Evolutionary conservation across 305 asterid genomes (phyloP).

Genomic region (Fraxinus nigra): DNA sequence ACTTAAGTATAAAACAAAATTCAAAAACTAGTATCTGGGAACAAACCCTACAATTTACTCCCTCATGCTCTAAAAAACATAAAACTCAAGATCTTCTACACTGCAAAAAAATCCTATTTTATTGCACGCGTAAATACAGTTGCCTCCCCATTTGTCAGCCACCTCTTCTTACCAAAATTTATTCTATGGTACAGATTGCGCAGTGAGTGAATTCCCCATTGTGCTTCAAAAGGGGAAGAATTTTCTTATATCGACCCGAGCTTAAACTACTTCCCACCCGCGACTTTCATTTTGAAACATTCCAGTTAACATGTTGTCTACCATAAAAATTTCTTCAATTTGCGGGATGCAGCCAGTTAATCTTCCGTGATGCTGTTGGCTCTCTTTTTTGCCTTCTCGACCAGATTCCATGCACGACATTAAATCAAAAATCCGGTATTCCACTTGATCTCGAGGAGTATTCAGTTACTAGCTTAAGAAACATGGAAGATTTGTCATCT

Average conservation of each 20-base stretch:
- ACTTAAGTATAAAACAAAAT: not conserved
- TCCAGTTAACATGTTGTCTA: not conserved
- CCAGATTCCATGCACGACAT: conserved; percentile 3
- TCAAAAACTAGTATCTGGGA: not conserved
- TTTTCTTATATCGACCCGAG: conserved; percentile 13
- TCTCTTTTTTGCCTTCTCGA: conserved; percentile 6
- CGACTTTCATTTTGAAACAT: not conserved
- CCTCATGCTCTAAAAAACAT: not conserved
- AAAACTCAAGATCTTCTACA: conserved; percentile 26
- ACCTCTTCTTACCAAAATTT: conserved; percentile 34
- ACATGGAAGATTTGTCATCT: conserved; percentile 96
- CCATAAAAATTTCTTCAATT: not conserved
- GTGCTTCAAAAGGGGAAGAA: conserved; percentile 20
- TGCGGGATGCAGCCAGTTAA: conserved; percentile 20
- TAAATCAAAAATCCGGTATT: conserved; percentile 49
- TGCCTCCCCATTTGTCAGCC: conserved; percentile 23
- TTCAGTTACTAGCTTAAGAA: conserved; percentile 83
- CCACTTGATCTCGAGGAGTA: conserved; percentile 80
- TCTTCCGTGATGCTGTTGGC: not conserved
- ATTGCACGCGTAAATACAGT: conserved; percentile 39
- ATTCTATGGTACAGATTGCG: conserved; percentile 45
- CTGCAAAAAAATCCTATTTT: conserved; percentile 30
- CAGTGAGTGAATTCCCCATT: conserved; percentile 27
- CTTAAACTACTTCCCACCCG: conserved; percentile 6
- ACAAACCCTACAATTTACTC: not conserved